Evolutionary conservation across 1,284 basidiomycete genomes (phyloP), one percentile per base, ranked within the genome.

Genomic region (Anthracocystis setariae): DNA sequence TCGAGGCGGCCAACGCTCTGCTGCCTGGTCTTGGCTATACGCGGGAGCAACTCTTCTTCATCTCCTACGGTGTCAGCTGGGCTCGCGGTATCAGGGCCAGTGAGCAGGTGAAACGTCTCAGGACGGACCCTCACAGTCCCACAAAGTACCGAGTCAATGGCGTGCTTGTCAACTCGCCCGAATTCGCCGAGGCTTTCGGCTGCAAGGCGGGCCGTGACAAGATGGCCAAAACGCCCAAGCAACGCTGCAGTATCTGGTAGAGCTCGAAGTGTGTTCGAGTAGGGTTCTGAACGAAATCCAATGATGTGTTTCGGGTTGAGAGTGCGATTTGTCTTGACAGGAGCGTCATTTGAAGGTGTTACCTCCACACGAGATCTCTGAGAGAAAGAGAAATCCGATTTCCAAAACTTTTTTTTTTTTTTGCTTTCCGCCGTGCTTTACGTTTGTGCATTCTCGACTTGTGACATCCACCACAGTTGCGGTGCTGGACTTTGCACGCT

Each of bases 1-100:
- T 73, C 17, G 74, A 74, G 51, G 70, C 56, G 46, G 68, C 62
- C 29, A 83, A 84, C 48, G 57, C 64, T 42, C 49, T 77, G 23
- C 60, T 84, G n/a, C 83, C 83, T 1, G 83, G 83, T 9, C 51
- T 84, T 15, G 55, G 65, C 29, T 83, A 78, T 60, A 73, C 82
- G 35, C 60, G 75, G 10, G 82, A 84, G 62, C 83, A 84, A 69
- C 71, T 84, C 32, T 84, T 84, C 78, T 84, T 83, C 52, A 72
- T 84, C 35, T 73, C 80, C 18, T 80, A 77, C 46, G 78, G 69
- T 33, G 51, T 77, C 8, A 72, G 70, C 46, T 82, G 76, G 73
- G 70, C 80, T 1, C 67, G 78, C 42, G 80, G 79, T 49, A 71
- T 78, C 24, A 54, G 77, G 3, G 27, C 62, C 24, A 65, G 67